A percentile compares a stretch with the other conserved stretches of the same genome.
Conservation (phyloP, 2,329 filamentous ascomycete genomes). For the Neospermospora avenae region DNA sequence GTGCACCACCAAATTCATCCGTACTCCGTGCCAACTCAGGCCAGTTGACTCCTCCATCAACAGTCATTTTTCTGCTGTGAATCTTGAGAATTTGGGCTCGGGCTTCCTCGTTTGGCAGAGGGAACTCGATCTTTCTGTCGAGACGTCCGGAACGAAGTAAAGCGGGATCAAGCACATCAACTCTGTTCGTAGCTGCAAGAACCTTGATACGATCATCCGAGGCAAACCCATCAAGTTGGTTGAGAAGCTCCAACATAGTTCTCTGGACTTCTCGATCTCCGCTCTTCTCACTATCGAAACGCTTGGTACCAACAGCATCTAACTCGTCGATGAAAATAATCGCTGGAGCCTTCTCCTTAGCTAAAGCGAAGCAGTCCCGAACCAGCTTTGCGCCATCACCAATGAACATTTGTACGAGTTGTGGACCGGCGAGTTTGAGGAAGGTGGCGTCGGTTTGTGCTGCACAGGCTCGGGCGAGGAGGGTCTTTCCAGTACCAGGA, state of each 20-base stretch:
- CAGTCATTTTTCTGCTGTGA: slow-evolving; percentile 97
- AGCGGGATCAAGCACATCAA: slow-evolving; percentile 90
- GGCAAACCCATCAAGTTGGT: slow-evolving; percentile 97
- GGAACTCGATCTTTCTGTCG: slow-evolving; percentile 97
- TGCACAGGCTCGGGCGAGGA: slow-evolving; percentile 91
- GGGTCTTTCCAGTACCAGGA: slow-evolving; percentile 85
- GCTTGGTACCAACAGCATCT: slow-evolving; percentile 97
- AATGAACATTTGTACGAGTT: slow-evolving; percentile 99
- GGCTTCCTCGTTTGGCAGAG: slow-evolving; percentile 94
- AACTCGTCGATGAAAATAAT: slow-evolving; percentile 99
- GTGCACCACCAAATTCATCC: slow-evolving; percentile 96
- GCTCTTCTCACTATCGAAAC: slow-evolving; percentile 97
- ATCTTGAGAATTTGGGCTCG: slow-evolving; percentile 96
- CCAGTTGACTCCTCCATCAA: slow-evolving; percentile 93
- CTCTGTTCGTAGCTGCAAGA: slow-evolving; percentile 87
- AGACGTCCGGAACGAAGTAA: slow-evolving; percentile 87
- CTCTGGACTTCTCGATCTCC: slow-evolving; percentile 97
- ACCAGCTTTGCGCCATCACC: slow-evolving; percentile 97
- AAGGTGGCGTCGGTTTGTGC: slow-evolving; percentile 98
- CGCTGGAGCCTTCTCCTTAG: slow-evolving; percentile 97
- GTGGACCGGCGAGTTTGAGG: slow-evolving; percentile 94
- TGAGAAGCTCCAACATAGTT: slow-evolving; percentile 97
- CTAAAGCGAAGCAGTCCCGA: slow-evolving; percentile 93
- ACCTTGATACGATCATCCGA: slow-evolving; percentile 97
- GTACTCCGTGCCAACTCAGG: slow-evolving; percentile 91